Evolutionary conservation across 2,329 filamentous ascomycete species (phyloP), one percentile per base, ranked within the genome.

Genomic region (Tolypocladium tundrense): DNA sequence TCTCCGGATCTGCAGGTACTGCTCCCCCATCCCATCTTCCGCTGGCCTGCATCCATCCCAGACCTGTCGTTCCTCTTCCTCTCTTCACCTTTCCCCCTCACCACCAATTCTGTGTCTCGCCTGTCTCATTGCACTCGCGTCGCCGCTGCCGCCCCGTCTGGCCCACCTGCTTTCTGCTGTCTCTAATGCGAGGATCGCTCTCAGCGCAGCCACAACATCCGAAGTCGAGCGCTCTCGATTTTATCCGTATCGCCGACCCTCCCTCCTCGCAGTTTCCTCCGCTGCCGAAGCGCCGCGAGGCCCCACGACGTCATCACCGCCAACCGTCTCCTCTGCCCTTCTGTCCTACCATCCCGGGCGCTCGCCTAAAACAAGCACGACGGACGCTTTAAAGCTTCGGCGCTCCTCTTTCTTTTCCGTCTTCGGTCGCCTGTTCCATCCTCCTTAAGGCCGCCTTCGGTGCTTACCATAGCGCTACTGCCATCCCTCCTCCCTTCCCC

Each of bases 391-490:
- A 75, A 75, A 74, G 72, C 69, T 70, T 73, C 72, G 67, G 66
- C 72, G 71, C 68, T 70, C 68, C 67, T 72, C 78, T 70, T 68
- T 78, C 68, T 74, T 80, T 70, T 78, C 78, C 74, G 67, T 73
- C 65, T 70, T 78, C 68, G 75, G 82, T 69, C 69, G 76, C 69
- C 69, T 79, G 61, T 76, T 78, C 65, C 79, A 83, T 64, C 80
- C 80, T 72, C 80, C 79, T 62, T 82, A 81, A 67, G 60, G 74
- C 64, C 59, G 58, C 58, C 59, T 54, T 58, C 13, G 37, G 33
- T 41, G 19, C 40, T 35, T 57, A 13, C 19, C 51, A 16, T 5
- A 31, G 54, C 39, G 35, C 39, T 27, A n/a, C 43, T 14, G 21
- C 48, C 42, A n/a, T 48, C 45, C 45, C 54, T 33, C 27, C 56